Evolutionary conservation across 257 asterid species (phyloP).

Genomic region (Ligustrum vulgare): DNA sequence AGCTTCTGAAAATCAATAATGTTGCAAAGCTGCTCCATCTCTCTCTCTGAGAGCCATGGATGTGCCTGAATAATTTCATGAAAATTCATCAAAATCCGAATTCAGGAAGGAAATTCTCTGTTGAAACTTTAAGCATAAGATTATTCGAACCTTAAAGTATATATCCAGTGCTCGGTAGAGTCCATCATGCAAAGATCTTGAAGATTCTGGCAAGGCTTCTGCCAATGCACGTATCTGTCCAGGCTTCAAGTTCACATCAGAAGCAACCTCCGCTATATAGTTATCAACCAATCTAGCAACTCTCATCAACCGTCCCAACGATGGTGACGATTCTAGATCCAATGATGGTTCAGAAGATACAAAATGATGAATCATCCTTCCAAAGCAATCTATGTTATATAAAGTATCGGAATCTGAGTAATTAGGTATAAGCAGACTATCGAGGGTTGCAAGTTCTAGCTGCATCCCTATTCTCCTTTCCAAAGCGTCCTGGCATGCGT

Average conservation of each 20-base stretch:
- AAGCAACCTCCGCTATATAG: slow-evolving; percentile 91
- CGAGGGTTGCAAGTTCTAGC: slow-evolving; percentile 74
- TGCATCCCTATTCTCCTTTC: slow-evolving; percentile 80
- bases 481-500: slow-evolving; percentile 56
- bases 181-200: slow-evolving; percentile 93
- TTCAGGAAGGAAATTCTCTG: too few relatives aligned
- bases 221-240: slow-evolving; percentile 68
- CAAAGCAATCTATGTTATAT: slow-evolving; percentile 76
- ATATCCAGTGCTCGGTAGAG: slow-evolving; percentile 84
- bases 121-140: not conserved
- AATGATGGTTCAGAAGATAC: slow-evolving; percentile 54
- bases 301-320: slow-evolving; percentile 54
- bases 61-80: slow-evolving; percentile 62
- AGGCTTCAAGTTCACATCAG: slow-evolving; percentile 86
- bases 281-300: slow-evolving; percentile 83
- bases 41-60: slow-evolving; percentile 77
- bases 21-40: slow-evolving; percentile 77
- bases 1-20: slow-evolving; percentile 83
- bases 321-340: slow-evolving; percentile 58
- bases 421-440: slow-evolving; percentile 73
- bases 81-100: slow-evolving; percentile 16
- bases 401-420: slow-evolving; percentile 88
- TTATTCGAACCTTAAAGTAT: slow-evolving; percentile 67
- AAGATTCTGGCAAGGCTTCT: slow-evolving; percentile 79
- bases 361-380: slow-evolving; percentile 69